Base-by-base conservation (phyloP, 2,329 filamentous ascomycete species). In the Didymellaceae sp. region DNA sequence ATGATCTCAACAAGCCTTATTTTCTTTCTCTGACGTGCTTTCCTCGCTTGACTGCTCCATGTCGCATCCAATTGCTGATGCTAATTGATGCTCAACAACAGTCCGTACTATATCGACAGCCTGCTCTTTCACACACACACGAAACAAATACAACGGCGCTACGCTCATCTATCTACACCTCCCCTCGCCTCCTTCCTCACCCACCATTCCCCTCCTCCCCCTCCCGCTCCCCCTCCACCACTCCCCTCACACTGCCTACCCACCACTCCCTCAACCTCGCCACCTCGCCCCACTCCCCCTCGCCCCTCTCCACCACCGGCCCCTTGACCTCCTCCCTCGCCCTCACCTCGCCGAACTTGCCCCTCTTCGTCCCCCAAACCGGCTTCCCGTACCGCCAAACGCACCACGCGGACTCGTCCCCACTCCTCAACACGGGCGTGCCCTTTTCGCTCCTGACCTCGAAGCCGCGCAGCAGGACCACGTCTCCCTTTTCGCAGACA, bases 341-440 rank as follows among this genome's bases (percentile, higher is more conserved):
- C 57, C 55, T 58, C 16, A 66, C 33, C 26, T 70, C 71, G 28
- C 65, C 68, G 45, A 62, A 69, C 18, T 53, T 45, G 16, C 63
- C 62, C 5, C 54, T 65, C 39, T 63, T 62, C 8, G 41, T 47
- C 0, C 66, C 68, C 67, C 63, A 71, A 14, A 61, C 57, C 31
- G 50, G 66, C 55, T 59, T 68, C 0, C 58, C 63, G 44, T 61
- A 76, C 4, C 74, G 63, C 76, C 77, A 80, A 2, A 79, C 77
- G 48, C 75, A 78, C 78, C 78, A 81, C 2, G 67, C 69, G 44
- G 75, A 77, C 38, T 74, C 70, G 5, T 78, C 76, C 1, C 62
- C 67, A 25, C 75, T 78, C 7, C 75, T 42, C 7, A 81, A 39
- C 34, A 45, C 52, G 13, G 57, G 65, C 62, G 39, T 66, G n/a